Base-by-base conservation (phyloP, 371 early-diverging fungal genomes). In the Lichtheimia corymbifera region DNA sequence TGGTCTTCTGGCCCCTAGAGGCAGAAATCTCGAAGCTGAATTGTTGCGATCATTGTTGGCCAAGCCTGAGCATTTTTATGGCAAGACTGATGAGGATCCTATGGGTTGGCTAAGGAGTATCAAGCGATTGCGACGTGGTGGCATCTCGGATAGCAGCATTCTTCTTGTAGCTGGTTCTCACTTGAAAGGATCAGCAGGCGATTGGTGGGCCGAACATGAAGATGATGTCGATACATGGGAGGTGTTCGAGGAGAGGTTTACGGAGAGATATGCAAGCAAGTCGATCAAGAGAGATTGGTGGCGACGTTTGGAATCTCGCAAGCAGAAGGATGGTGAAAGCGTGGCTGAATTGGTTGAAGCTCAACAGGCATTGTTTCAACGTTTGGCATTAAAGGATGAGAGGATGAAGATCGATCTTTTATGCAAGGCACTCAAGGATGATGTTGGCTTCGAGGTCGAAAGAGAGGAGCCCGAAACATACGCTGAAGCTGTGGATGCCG, bases 171-270 rank as follows among this genome's bases (percentile, higher is more conserved):
- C 58, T 25, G 25, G 28, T 12, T 28, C 58, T 1, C 58, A 58
- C 20, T 40, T 58, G 14, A 45, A 20, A 4, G 58, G 58, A 24
- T 6, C 15, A 12, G 50, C 58, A 4, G 50, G 25, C 4, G 13
- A 15, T 24, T 58, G 58, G 58, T 58, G 58, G 58, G 50, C 22
- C 44, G 17, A 4, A 12, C 15, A 12, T 1, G 50, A 50, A 50
- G 28, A 13, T 3, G 13, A 4, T 5, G 50, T 50, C 11, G 28
- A 4, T 4, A 28, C 14, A 7, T 50, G 59, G 59, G 28, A 18
- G 13, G 13, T 7, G 3, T 59, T 59, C 13, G 9, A 35, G 20
- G 18, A 49, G 2, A 4, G 0, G 18, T 59, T 59, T 20, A 22
- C 27, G 14, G 30, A 50, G 49, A 25, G 44, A n/a, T 59, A 50